Percentiles rank a stretch among this genome's conserved stretches.
Conservation (phyloP, 768 basidiomycete genomes). For the Nidularia pulvinata region DNA sequence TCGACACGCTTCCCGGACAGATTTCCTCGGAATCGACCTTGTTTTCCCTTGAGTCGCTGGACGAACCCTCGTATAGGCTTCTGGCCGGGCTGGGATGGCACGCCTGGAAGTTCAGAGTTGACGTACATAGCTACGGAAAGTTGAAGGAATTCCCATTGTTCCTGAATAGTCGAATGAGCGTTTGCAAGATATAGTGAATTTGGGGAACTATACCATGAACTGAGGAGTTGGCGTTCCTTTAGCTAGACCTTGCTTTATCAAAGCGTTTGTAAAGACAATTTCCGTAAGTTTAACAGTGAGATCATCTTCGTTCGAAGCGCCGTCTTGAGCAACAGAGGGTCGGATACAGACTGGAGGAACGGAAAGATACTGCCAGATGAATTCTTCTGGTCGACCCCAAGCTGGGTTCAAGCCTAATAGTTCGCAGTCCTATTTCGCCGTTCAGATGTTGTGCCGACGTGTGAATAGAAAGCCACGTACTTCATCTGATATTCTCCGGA, state of each 20-base stretch:
- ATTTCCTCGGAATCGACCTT: constrained; percentile 98
- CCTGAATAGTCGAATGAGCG: constrained; percentile 39
- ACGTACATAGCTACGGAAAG: constrained; percentile 96
- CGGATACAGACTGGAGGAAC: constrained; percentile 98
- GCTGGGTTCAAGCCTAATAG: constrained; percentile 87
- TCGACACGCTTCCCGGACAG: constrained; percentile 99
- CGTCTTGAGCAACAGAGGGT: constrained; percentile 96
- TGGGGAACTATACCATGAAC: constrained; percentile 65
- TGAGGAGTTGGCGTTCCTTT: constrained; percentile 88
- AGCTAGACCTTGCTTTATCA: constrained; percentile 87
- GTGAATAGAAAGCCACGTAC: constrained; percentile 31
- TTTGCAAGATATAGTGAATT: background rate
- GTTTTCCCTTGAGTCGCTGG: constrained; percentile 97
- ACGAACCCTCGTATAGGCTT: constrained; percentile 98
- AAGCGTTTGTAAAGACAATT: constrained; percentile 91
- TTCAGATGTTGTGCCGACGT: background rate
- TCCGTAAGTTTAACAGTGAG: constrained; percentile 97
- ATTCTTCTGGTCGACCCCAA: constrained; percentile 93
- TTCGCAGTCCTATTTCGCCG: constrained; percentile 78
- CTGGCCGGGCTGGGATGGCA: constrained; percentile 82
- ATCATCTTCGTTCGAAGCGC: constrained; percentile 98
- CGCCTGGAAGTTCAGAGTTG: constrained; percentile 95
- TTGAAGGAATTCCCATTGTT: constrained; percentile 98
- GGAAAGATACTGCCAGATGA: constrained; percentile 98
- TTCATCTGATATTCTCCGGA: constrained; percentile 91